phyloP scores from a whole-genome alignment of 495 filamentous ascomycete genomes.

The Cercophora sp. region DNA sequence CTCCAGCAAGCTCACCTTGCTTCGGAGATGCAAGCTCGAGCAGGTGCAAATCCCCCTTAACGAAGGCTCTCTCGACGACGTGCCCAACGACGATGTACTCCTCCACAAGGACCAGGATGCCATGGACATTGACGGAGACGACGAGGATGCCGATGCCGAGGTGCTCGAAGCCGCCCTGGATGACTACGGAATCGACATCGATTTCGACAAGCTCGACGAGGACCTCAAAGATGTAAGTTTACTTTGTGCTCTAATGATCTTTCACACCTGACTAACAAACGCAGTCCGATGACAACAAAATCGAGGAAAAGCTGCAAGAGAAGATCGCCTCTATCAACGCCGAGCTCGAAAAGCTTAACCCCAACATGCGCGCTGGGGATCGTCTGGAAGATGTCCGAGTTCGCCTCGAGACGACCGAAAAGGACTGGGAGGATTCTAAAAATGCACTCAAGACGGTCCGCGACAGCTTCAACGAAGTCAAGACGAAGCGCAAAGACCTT shows the following conservation, averaged over 20 bases:
- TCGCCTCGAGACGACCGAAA: slow-evolving; percentile 78
- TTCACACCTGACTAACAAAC: too few species aligned
- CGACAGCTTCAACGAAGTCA: slow-evolving; percentile 76
- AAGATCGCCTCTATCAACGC: slow-evolving; percentile 66
- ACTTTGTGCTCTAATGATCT: too few species aligned
- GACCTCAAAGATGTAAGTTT: slow-evolving; percentile 71
- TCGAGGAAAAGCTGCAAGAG: slow-evolving; percentile 76
- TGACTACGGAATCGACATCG: slow-evolving; percentile 89
- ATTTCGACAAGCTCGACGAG: slow-evolving; percentile 83
- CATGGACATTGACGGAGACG: slow-evolving; percentile 79
- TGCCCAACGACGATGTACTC: slow-evolving; percentile 81
- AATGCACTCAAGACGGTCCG: slow-evolving; percentile 67
- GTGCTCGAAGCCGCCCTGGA: slow-evolving; percentile 52
- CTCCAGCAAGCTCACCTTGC: slow-evolving; percentile 72
- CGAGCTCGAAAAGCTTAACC: slow-evolving; percentile 88
- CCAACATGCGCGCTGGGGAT: slow-evolving; percentile 92
- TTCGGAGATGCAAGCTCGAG: slow-evolving; percentile 89
- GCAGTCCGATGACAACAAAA: slow-evolving; percentile 62
- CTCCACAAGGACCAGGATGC: slow-evolving; percentile 67
- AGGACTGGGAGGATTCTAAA: slow-evolving; percentile 82
- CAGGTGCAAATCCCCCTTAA: slow-evolving; percentile 82
- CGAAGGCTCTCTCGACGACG: slow-evolving; percentile 74
- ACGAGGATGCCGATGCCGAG: slow-evolving; percentile 57
- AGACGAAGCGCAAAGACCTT: slow-evolving; percentile 76
- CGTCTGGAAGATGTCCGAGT: slow-evolving; percentile 82